Base-by-base conservation (phyloP, 2,329 filamentous ascomycete species). In the Corynespora cassiicola region DNA sequence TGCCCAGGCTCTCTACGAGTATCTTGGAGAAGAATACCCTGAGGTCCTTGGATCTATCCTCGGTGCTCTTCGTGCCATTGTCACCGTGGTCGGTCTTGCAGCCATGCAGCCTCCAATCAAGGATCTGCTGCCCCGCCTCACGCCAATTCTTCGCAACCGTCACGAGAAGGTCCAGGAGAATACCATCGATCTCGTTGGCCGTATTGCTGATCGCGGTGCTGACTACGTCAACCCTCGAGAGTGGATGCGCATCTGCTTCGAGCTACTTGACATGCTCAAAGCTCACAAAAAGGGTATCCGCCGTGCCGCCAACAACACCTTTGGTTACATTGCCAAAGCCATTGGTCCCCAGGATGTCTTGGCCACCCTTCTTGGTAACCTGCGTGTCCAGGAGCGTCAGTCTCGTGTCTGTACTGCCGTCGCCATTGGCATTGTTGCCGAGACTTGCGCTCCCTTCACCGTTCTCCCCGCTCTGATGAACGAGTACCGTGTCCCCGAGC, bases 171-270 rank as follows among this genome's bases (percentile, higher is more conserved):
- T 99, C 27, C 94, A 99, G 68, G 94, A 99, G 63, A 99, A 99
- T 71, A 97, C 94, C 0, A 97, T 99, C 58, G 94, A 99, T 67
- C 80, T 99, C 2, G 94, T 99, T 14, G 94, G 94, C 39, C 92
- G 94, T 77, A 97, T 99, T 56, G 94, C 95, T 11, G 94, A 99
- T 71, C 88, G 94, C 52, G 95, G 94, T 1, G 91, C 94, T 1
- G 94, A 99, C 70, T 92, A 88, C 49, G 94, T 99, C 65, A 96
- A 96, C 64, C 91, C 94, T 10, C 84, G 94, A 61, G 94, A 99
- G 72, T 99, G 94, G 94, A 99, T 99, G 95, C 86, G 94, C 66
- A 99, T 99, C 68, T 99, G 94, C 74, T 99, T 99, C 70, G 94
- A 99, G 75, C 78, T 99, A 36, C 83, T 99, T 19, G 94, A 99